Evolutionary conservation across 805 yeast species (phyloP).

Genomic region (Crinitomyces ghanaensis): DNA sequence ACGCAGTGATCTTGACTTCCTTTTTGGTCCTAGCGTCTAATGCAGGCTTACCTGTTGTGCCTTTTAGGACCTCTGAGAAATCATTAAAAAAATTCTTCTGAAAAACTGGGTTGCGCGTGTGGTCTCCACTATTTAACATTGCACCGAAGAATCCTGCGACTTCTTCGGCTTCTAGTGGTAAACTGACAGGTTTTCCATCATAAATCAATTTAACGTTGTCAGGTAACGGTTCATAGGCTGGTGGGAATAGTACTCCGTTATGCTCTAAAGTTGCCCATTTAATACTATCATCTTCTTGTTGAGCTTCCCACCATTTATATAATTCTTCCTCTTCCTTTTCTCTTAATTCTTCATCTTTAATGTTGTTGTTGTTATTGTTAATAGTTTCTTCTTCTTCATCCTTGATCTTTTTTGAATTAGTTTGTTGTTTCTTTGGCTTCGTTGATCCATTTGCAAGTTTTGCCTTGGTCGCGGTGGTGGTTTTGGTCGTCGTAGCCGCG

Average conservation of each 20-base stretch:
- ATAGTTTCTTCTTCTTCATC: background rate
- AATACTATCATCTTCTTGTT: conserved; percentile 48
- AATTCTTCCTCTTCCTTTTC: conserved; percentile 51
- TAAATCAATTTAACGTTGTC: conserved; percentile 61
- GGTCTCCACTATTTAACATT: conserved; percentile 67
- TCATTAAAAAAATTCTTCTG: conserved; percentile 81
- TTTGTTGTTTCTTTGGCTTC: background rate
- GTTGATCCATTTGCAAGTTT: background rate
- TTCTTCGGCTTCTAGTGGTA: conserved; percentile 82
- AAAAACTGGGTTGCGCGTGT: conserved; percentile 76
- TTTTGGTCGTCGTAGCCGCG: background rate
- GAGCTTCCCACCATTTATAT: conserved; percentile 76
- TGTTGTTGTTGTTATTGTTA: conserved; percentile 1
- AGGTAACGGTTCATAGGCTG: conserved; percentile 81
- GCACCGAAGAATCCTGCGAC: conserved; percentile 95
- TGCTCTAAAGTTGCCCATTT: conserved; percentile 86
- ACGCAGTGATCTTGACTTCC: conserved; percentile 20
- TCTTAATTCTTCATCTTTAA: conserved; percentile 23
- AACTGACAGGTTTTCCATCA: conserved; percentile 59
- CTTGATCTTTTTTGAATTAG: background rate
- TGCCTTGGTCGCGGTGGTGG: background rate
- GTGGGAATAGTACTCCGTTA: conserved; percentile 88
- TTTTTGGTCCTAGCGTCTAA: conserved; percentile 17
- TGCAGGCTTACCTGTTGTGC: conserved; percentile 50
- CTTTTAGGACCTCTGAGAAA: conserved; percentile 55